These are phyloP conservation scores for Penicillium coffeae DNA, from an alignment of 495 filamentous ascomycete genomes.

Conservation along the genomic window DNA sequence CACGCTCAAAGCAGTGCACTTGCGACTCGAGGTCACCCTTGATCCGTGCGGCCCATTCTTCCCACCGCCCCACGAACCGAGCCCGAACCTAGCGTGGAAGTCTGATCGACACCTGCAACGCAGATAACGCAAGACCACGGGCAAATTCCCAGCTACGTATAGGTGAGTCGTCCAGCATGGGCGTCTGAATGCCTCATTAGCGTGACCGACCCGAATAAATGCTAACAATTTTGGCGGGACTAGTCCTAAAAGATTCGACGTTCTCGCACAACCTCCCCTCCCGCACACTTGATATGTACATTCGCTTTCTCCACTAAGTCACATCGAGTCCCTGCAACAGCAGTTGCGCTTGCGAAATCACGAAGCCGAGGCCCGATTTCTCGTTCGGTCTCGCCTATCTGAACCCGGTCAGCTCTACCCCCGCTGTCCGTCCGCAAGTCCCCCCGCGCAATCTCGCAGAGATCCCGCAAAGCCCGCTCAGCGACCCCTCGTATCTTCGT, in stretches of 20 bases:
- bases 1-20: neutral
- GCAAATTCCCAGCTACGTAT: neutral
- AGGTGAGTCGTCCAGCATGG: neutral
- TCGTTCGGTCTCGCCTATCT: neutral
- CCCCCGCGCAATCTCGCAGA: no score
- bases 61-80: conserved; percentile 34
- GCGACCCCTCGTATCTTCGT: conserved; percentile 26
- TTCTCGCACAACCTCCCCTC: conserved; percentile 38
- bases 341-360: neutral
- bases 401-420: neutral
- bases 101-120: neutral
- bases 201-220: no score
- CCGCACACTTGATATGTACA: conserved; percentile 36
- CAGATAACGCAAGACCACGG: neutral
- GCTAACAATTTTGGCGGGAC: conserved; percentile 22
- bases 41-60: conserved; percentile 4
- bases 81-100: conserved; percentile 18
- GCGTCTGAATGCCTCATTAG: no score
- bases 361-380: neutral
- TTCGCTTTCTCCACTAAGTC: conserved; percentile 23
- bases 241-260: conserved; percentile 13
- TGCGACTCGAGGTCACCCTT: neutral
- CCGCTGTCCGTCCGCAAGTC: no score
- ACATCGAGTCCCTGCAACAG: conserved; percentile 1
- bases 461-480: no score